A percentile compares a stretch with the other conserved stretches of the same genome.
Conservation (phyloP, 495 filamentous ascomycete species). For the Stereocaulon alpinum region DNA sequence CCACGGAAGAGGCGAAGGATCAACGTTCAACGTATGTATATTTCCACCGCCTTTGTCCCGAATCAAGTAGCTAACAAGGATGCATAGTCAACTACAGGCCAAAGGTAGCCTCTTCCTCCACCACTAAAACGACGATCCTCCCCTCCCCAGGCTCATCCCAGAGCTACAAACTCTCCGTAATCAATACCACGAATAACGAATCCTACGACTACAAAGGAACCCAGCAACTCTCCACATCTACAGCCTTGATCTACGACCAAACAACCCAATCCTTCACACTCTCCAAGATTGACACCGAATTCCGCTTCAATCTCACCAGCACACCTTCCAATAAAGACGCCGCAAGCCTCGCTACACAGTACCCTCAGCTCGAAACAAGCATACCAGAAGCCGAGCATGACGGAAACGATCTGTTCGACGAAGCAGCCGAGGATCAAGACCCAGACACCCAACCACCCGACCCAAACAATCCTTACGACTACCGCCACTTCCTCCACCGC, state of each 20-base stretch:
- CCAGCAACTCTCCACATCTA: conserved; percentile 35
- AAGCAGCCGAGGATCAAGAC: conserved; percentile 33
- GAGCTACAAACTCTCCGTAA: conserved; percentile 40
- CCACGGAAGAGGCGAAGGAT: conserved; percentile 14
- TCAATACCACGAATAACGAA: conserved; percentile 38
- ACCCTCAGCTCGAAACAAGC: conserved; percentile 38
- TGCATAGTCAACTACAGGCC: conserved; percentile 40
- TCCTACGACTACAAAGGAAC: conserved; percentile 43
- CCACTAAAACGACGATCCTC: conserved; percentile 33
- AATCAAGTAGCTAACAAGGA: neutral
- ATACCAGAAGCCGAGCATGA: conserved; percentile 30
- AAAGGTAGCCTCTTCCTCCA: conserved; percentile 34
- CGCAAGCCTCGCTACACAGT: conserved; percentile 36
- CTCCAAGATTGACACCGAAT: conserved; percentile 39
- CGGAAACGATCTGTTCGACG: conserved; percentile 31
- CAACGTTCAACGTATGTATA: conserved; percentile 15
- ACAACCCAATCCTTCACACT: conserved; percentile 40
- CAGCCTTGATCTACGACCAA: conserved; percentile 45
- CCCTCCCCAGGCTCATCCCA: conserved; percentile 29
- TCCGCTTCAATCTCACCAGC: conserved; percentile 48
- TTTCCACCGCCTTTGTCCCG: neutral
- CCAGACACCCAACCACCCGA: conserved; percentile 35
- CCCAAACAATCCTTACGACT: conserved; percentile 47
- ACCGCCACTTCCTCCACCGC: conserved; percentile 42
- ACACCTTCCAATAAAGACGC: conserved; percentile 37